Base-by-base conservation (phyloP, 805 yeast species). In the Ogataea methanolica region DNA sequence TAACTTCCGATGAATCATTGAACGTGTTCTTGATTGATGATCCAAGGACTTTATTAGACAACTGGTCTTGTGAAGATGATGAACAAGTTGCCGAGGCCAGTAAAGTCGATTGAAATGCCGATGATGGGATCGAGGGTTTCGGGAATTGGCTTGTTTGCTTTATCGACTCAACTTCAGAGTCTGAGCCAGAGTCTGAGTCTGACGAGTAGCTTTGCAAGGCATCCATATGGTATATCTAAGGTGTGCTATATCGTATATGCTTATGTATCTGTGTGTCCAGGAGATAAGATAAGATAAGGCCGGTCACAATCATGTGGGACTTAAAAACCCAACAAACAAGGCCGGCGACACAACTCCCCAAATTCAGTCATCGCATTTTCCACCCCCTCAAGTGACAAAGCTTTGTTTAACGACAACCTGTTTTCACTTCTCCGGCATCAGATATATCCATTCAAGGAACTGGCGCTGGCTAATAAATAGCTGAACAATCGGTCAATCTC, bases 21-120 rank as follows among this genome's bases (percentile, higher is more conserved):
- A 58, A 58, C 6, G 61, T 59, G 45, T 59, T 59, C 38, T 52
- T 53, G 12, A 58, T 51, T 1, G 52, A 57, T 5, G 56, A 45
- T 14, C 65, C 65, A 11, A 61, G 50, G 2, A 49, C 49, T 22
- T 26, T 41, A 33, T 33, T 39, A 1, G n/a, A 35, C 12, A 16
- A 33, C 14, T 21, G 14, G 29, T 11, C 37, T 45, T 12, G 36
- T 9, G 14, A 17, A 6, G 39, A 16, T 33, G 26, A 33, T 37
- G 45, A 42, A 8, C 12, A 26, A 9, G 12, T 21, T 31, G 14
- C 38, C 17, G 21, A 33, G 29, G 14, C 22, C 36, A 19, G 6
- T 33, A 14, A 41, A 15, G 23, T 22, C 40, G 35, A 46, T 33
- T 38, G 36, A 38, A 21, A 34, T 22, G 38, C 45, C 23, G 38